These are phyloP conservation scores for Fusarium hainanense DNA, from an alignment of 2,329 filamentous ascomycete genomes.

Conservation along the genomic window DNA sequence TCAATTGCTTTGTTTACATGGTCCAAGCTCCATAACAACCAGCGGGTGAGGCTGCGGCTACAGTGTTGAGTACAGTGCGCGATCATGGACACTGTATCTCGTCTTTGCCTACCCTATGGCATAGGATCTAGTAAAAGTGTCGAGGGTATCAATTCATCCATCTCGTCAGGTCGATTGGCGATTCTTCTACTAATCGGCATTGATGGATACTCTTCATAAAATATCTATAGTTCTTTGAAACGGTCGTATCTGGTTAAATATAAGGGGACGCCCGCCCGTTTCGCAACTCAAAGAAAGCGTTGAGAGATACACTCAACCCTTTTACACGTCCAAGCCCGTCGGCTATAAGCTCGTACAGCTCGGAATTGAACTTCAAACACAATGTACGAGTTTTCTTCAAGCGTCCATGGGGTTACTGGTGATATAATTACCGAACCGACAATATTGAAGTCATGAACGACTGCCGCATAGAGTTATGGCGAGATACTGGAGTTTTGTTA, in stretches of 20 bases:
- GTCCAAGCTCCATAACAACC: constrained; percentile 46
- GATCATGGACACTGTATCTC: background rate
- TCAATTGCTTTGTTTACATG: constrained; percentile 46
- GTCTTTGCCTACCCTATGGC: constrained; percentile 1
- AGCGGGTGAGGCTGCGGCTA: constrained; percentile 11
- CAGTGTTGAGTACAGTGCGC: background rate
- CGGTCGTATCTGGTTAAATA: background rate
- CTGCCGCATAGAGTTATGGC: background rate
- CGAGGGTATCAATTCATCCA: background rate
- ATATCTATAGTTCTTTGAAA: background rate
- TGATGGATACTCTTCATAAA: background rate
- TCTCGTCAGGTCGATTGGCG: background rate
- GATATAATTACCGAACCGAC: background rate
- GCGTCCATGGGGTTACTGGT: background rate
- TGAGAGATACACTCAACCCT: background rate
- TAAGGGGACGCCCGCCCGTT: background rate
- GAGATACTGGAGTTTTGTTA: background rate
- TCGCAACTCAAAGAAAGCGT: too few relatives aligned
- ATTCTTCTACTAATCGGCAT: background rate
- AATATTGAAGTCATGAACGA: background rate
- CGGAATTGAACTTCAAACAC: background rate
- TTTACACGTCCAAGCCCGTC: too few relatives aligned
- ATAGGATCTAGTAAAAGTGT: background rate
- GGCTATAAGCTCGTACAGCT: too few relatives aligned
- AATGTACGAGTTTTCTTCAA: background rate